A percentile compares a stretch with the other conserved stretches of the same genome.
phyloP scores from a whole-genome alignment of 768 basidiomycete genomes.

The Mrakia gelida region DNA sequence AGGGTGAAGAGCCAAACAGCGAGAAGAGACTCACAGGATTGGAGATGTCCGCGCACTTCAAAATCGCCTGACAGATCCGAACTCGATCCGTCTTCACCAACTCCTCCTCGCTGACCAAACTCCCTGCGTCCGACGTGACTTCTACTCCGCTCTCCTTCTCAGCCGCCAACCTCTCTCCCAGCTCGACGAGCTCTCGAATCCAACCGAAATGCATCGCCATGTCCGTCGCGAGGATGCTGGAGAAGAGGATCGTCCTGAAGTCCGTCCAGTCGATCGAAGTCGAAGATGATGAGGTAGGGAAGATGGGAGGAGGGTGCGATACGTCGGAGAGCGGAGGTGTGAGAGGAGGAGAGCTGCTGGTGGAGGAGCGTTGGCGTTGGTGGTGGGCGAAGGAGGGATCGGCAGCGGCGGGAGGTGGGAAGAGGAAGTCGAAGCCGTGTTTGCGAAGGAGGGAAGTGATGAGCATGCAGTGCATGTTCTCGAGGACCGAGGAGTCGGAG shows the following conservation, averaged over 20 bases:
- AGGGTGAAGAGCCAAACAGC: background rate
- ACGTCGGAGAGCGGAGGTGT: background rate
- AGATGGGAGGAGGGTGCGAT: background rate
- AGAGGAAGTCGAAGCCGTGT: conserved; percentile 62
- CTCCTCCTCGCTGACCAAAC: background rate
- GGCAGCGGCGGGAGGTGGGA: conserved; percentile 20
- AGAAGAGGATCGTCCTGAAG: conserved; percentile 70
- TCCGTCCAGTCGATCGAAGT: conserved; percentile 39
- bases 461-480: conserved; percentile 80
- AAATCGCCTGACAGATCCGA: conserved; percentile 78
- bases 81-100: conserved; percentile 52
- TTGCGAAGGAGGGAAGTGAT: conserved; percentile 72
- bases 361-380: background rate
- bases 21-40: conserved; percentile 70
- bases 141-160: background rate
- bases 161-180: conserved; percentile 49
- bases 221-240: conserved; percentile 85
- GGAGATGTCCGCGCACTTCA: conserved; percentile 98
- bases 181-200: conserved; percentile 60
- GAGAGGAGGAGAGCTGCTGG: conserved; percentile 1
- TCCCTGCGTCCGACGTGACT: background rate
- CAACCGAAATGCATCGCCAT: conserved; percentile 87
- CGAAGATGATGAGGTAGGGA: conserved; percentile 30
- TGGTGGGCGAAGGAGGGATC: background rate
- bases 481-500: conserved; percentile 81